Evolutionary conservation across 495 filamentous ascomycete genomes (phyloP).

Genomic region (Alectoria sarmentosa): DNA sequence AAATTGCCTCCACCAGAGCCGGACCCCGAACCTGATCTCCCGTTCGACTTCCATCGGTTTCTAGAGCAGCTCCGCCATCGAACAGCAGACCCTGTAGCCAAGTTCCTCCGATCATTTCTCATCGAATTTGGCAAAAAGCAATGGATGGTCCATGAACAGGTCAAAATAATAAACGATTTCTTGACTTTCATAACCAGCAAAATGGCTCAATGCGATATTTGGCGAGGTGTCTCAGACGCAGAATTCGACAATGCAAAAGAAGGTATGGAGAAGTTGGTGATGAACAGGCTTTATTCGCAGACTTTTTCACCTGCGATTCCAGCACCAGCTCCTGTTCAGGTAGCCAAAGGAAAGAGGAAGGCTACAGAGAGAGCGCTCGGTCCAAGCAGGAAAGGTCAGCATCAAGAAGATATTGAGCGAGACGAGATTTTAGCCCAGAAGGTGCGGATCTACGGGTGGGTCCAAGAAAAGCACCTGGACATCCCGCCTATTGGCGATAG

Average conservation of each 20-base stretch:
- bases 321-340: slow-evolving; percentile 63
- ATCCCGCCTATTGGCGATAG: slow-evolving; percentile 79
- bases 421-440: slow-evolving; percentile 95
- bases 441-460: slow-evolving; percentile 93
- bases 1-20: slow-evolving; percentile 69
- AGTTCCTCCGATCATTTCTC: slow-evolving; percentile 90
- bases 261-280: slow-evolving; percentile 99
- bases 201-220: slow-evolving; percentile 97
- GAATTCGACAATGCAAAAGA: slow-evolving; percentile 98
- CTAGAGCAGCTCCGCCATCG: slow-evolving; percentile 91
- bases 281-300: slow-evolving; percentile 95
- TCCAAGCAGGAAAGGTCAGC: slow-evolving; percentile 82
- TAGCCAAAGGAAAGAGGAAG: slow-evolving; percentile 60
- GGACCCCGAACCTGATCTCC: slow-evolving; percentile 79
- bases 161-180: slow-evolving; percentile 97
- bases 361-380: slow-evolving; percentile 63
- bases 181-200: slow-evolving; percentile 96
- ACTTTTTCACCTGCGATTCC: slow-evolving; percentile 94
- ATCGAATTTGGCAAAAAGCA: slow-evolving; percentile 94
- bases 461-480: slow-evolving; percentile 88
- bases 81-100: slow-evolving; percentile 92
- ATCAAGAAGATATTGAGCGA: slow-evolving; percentile 96
- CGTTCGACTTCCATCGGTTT: slow-evolving; percentile 98
- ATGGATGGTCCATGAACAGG: slow-evolving; percentile 99
- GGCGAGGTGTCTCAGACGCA: slow-evolving; percentile 89